Base-by-base conservation (phyloP, 2,329 filamentous ascomycete species). In the Arthrocladium fulminans region DNA sequence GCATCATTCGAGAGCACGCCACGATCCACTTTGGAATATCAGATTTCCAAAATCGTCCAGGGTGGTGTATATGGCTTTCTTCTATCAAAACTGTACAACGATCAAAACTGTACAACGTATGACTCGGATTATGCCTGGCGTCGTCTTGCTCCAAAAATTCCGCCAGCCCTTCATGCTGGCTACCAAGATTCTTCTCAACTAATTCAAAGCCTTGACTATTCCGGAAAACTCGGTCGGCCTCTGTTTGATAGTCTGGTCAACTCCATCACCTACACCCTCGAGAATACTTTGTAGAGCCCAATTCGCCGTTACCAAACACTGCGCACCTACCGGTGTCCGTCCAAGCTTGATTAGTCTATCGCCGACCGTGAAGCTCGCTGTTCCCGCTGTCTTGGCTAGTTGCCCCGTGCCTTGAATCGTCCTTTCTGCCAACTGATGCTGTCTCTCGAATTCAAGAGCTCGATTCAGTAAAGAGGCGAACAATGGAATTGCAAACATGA, bases 401-500 rank as follows among this genome's bases (percentile, higher is more conserved):
- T 43, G 23, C 34, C 27, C 40, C 5, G 30, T 42, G 25, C 37
- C 30, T 8, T 41, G 12, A 9, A 48, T n/a, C 17, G 38, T 29
- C 27, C 47, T n/a, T 35, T 49, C 40, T 8, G 47, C 23, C 2
- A 49, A 13, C 9, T 38, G 40, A 38, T 49, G 32, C 27, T 49
- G 25, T 8, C 47, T 25, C 23, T 49, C 47, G 30, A 17, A 49
- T 2, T 25, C 23, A 9, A 49, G 40, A 17, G 42, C 42, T 22
- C 30, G 27, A 13, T 29, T 39, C 20, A 49, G n/a, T 3, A 38
- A 38, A 3, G 29, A 30, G 7, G 35, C 40, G n/a, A 49, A 38
- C 15, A 49, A n/a, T 9, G 47, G 47, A 15, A 49, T 22, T 20
- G 29, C 17, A 2, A 49, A 34, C 12, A 45, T 17, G 2, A 49